phyloP scores from a whole-genome alignment of 2,329 filamentous ascomycete genomes.

The Penicillium paneum region DNA sequence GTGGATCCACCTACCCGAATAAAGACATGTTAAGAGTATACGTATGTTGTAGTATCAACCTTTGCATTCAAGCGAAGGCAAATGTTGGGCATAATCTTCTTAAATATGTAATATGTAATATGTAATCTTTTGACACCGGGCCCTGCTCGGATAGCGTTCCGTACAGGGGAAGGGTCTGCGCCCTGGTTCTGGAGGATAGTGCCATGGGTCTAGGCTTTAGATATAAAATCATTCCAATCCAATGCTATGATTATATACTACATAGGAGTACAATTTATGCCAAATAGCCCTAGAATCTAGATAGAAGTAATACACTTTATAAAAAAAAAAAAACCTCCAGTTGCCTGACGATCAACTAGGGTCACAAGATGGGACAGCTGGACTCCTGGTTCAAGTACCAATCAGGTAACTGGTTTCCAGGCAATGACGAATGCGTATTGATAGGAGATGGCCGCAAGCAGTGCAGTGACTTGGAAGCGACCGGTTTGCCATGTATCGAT shows the following conservation, averaged over 20 bases:
- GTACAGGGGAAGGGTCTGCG: constrained; percentile 13
- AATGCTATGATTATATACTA: background rate
- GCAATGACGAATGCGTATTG: constrained; percentile 1
- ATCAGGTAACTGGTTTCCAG: constrained; percentile 2
- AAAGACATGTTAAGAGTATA: background rate
- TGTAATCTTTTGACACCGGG: background rate
- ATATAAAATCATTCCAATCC: background rate
- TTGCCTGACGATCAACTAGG: constrained; percentile 7
- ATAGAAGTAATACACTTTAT: background rate
- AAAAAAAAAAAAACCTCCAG: background rate
- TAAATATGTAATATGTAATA: background rate
- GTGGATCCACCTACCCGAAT: background rate
- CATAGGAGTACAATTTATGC: background rate
- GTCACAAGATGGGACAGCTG: constrained; percentile 3
- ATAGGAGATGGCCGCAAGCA: background rate
- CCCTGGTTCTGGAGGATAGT: background rate
- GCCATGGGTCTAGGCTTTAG: constrained; percentile 9
- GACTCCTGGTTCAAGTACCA: background rate
- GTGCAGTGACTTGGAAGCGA: constrained; percentile 1
- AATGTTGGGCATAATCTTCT: background rate
- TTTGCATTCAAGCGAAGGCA: background rate
- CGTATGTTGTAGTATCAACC: background rate
- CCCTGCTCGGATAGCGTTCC: constrained; percentile 8
- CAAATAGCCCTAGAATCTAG: background rate
- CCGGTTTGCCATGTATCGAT: constrained; percentile 14